Base-by-base conservation (phyloP, 345 rosid species). In the Toxicodendron radicans region DNA sequence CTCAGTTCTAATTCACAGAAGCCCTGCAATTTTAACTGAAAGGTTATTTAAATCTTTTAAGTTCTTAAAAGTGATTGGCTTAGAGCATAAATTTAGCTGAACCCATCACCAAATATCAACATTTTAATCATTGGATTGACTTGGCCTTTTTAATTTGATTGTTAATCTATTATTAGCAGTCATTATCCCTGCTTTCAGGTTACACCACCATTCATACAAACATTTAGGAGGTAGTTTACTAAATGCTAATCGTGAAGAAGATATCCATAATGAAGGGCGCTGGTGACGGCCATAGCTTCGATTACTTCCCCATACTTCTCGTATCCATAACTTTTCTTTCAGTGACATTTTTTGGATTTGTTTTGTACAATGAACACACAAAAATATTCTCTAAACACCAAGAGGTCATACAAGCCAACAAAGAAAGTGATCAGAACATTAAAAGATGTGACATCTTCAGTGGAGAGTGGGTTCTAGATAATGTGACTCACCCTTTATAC, bases 381-480 rank as follows among this genome's bases (percentile, higher is more conserved):
- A 66, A 71, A 58, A 43, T 58, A 76, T 70, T 56, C 24, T 58
- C 71, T 20, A 81, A 75, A 41, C 51, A 63, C 30, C 61, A 67
- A 67, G 83, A 82, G 62, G 65, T 24, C 35, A 63, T 2, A 17
- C 30, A 17, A 61, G 24, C 18, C 3, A 16, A 51, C 18, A 61
- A 13, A 48, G 35, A 23, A 53, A 45, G 2, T 32, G 51, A 30
- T 41, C 69, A 56, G 64, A 64, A 54, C 3, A 14, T 38, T 38
- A 38, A 82, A 23, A 77, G 78, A 2, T 92, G 98, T 23, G 97
- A 92, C 84, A 82, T 95, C 68, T 95, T 85, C 79, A 84, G 79
- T 7, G 99, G 98, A 57, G 63, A 83, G 32, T 95, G 99, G 98
- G 90, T 91, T 78, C 71, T 87, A 32, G 98, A 92, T 68, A 79